phyloP scores from a whole-genome alignment of 257 asterid genomes.

The Capsicum pubescens region DNA sequence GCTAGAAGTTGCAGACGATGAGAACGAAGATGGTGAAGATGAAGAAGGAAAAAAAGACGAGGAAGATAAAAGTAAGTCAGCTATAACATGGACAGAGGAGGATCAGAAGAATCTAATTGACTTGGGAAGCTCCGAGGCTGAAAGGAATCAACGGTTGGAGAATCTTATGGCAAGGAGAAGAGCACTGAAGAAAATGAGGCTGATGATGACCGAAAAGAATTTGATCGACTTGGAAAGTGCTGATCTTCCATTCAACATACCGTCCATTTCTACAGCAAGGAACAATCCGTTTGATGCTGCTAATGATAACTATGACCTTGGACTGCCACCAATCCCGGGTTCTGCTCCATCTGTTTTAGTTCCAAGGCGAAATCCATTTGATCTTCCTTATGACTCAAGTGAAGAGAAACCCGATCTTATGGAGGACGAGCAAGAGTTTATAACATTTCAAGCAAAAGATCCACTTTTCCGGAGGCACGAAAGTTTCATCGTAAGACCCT shows the following conservation, averaged over 20 bases:
- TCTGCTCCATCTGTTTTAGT: conserved; percentile 88
- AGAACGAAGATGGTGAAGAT: conserved; percentile 40
- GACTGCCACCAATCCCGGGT: conserved; percentile 86
- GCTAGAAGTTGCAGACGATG: conserved; percentile 58
- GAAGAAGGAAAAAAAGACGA: conserved; percentile 53
- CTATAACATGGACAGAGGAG: conserved; percentile 87
- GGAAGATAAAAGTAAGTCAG: conserved; percentile 60
- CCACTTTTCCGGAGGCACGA: conserved; percentile 67
- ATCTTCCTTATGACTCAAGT: conserved; percentile 77
- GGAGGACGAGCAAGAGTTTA: conserved; percentile 75
- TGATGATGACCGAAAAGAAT: conserved; percentile 62
- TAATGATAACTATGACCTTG: conserved; percentile 55
- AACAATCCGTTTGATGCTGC: conserved; percentile 72
- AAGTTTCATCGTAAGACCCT: conserved; percentile 72
- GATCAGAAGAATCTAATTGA: conserved; percentile 95
- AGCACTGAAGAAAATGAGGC: conserved; percentile 63
- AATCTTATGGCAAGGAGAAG: conserved; percentile 82
- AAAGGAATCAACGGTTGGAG: conserved; percentile 87
- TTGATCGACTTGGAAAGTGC: conserved; percentile 76
- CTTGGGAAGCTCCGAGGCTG: conserved; percentile 84
- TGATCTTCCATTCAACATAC: conserved; percentile 66
- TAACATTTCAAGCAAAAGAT: conserved; percentile 53
- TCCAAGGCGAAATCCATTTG: conserved; percentile 80
- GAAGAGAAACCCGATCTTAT: conserved; percentile 86
- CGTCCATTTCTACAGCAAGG: conserved; percentile 70